phyloP scores from a whole-genome alignment of 257 asterid genomes.

The Solanum virginianum region DNA sequence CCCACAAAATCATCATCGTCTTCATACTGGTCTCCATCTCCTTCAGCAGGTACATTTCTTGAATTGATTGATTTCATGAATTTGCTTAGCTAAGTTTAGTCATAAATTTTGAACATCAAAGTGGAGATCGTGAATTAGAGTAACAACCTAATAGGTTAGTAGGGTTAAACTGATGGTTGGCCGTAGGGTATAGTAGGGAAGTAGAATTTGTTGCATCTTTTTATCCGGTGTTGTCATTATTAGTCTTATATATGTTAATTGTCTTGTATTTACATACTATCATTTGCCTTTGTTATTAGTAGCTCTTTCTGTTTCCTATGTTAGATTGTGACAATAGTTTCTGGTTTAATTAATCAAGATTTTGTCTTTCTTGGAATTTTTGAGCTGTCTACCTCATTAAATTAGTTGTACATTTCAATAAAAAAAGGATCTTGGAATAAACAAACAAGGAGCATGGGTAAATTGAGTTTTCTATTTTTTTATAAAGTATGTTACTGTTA shows the following conservation, averaged over 20 bases:
- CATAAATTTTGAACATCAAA: not conserved
- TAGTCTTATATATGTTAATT: no score
- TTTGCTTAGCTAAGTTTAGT: not conserved
- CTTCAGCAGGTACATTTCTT: slow-evolving; percentile 47
- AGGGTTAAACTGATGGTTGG: no score
- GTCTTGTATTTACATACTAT: no score
- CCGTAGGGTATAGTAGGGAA: no score
- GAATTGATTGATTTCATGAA: not conserved
- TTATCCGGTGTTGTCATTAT: no score
- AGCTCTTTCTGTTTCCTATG: no score
- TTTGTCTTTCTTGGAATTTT: slow-evolving; percentile 1
- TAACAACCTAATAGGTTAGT: no score
- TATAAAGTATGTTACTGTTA: slow-evolving; percentile 12
- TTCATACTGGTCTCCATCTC: slow-evolving; percentile 34
- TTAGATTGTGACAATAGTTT: not conserved
- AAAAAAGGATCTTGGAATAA: not conserved
- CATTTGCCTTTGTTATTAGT: no score
- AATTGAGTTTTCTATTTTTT: slow-evolving; percentile 1
- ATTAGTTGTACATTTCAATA: not conserved
- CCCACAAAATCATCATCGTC: slow-evolving; percentile 55
- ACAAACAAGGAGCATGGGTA: slow-evolving; percentile 4
- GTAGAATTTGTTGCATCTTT: no score
- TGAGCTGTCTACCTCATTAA: slow-evolving; percentile 17
- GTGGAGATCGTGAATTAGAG: no score
- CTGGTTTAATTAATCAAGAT: not conserved